Conservation (phyloP, 176 grass and related monocot species). For the Aegilops tauschii region DNA sequence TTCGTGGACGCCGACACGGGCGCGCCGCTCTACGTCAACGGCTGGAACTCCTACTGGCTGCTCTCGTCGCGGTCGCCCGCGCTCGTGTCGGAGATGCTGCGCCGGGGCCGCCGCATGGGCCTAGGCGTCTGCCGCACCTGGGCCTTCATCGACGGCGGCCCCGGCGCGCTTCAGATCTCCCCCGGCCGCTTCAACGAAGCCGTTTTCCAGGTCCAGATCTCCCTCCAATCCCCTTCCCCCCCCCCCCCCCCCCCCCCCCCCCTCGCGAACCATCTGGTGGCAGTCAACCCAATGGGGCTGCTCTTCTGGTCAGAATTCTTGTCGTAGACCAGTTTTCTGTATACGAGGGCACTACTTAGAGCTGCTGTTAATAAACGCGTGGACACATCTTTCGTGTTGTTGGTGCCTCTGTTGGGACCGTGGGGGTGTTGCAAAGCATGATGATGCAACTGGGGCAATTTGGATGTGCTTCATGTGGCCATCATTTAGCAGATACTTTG, state of each 20-base stretch:
- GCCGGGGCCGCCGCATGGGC: conserved; percentile 63
- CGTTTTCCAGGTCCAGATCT: conserved; percentile 66
- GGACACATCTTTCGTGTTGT: no score
- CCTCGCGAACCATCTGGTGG: not conserved
- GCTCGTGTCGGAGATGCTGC: conserved; percentile 69
- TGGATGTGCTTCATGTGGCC: no score
- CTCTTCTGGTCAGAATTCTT: no score
- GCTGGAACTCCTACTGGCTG: conserved; percentile 98
- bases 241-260: not conserved
- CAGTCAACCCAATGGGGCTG: not conserved
- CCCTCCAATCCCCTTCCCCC: not conserved
- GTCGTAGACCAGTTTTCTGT: not conserved
- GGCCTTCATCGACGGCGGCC: conserved; percentile 77
- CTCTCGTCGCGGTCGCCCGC: conserved; percentile 40
- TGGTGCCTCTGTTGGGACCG: no score
- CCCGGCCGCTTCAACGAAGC: conserved; percentile 68
- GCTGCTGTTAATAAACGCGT: no score
- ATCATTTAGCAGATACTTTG: no score
- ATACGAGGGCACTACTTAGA: no score
- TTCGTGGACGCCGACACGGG: conserved; percentile 62
- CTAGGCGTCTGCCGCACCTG: conserved; percentile 84
- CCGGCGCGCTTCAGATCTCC: conserved; percentile 78
- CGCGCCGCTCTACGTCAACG: conserved; percentile 74
- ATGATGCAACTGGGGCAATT: no score
- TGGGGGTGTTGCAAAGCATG: no score